Conservation (phyloP, 2,329 filamentous ascomycete genomes). For the Colletotrichum navitas region DNA sequence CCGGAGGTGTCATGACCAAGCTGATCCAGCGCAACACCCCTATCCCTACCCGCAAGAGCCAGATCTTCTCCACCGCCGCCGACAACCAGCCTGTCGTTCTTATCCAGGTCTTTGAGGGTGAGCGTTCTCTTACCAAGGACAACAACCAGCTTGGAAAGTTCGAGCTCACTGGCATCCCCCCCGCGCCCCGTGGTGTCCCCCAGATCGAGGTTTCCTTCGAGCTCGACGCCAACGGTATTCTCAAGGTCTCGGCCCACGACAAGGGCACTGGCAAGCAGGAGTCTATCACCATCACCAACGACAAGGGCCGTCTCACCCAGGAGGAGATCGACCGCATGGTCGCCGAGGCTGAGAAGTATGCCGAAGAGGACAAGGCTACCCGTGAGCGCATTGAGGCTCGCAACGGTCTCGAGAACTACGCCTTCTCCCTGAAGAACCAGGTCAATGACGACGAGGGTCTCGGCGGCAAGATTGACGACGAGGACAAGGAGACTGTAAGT, state of each 20-base stretch:
- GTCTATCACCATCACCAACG: conserved; percentile 99
- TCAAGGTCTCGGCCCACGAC: conserved; percentile 95
- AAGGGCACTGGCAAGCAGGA: conserved; percentile 98
- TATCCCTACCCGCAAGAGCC: conserved; percentile 95
- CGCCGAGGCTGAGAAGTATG: conserved; percentile 96
- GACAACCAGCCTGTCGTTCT: conserved; percentile 97
- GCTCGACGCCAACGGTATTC: conserved; percentile 97
- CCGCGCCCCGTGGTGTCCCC: conserved; percentile 94
- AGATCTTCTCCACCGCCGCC: conserved; percentile 97
- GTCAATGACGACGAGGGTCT: conserved; percentile 96
- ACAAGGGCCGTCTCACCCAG: conserved; percentile 95
- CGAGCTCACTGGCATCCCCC: conserved; percentile 94
- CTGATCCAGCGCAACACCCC: conserved; percentile 94
- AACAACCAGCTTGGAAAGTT: conserved; percentile 99
- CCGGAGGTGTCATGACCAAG: conserved; percentile 97
- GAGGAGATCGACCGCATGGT: conserved; percentile 99
- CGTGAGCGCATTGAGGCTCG: conserved; percentile 96
- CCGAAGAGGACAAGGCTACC: conserved; percentile 98
- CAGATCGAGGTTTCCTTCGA: conserved; percentile 99
- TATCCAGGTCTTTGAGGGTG: conserved; percentile 96
- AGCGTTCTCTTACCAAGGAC: conserved; percentile 93
- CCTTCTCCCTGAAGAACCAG: conserved; percentile 99
- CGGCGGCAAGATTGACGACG: conserved; percentile 97
- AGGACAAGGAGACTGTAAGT: conserved; percentile 95
- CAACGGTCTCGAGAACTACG: conserved; percentile 98